A percentile compares a stretch with the other conserved stretches of the same genome.
phyloP scores from a whole-genome alignment of 805 yeast genomes.

The Candida vartiovaarae region DNA sequence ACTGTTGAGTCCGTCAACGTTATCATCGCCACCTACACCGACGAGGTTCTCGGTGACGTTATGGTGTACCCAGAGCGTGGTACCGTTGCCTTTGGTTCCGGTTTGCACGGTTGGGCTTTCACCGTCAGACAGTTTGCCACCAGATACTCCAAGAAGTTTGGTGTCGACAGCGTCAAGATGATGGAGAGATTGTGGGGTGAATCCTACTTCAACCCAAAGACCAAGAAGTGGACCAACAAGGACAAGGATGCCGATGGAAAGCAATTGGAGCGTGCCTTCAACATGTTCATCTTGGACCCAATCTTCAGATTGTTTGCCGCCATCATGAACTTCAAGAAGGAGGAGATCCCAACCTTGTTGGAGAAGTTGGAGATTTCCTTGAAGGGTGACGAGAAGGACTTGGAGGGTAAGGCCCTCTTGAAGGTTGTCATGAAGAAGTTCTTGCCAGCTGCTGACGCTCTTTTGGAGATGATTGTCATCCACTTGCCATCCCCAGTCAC shows the following conservation, averaged over 20 bases:
- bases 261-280: slow-evolving; percentile 97
- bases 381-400: slow-evolving; percentile 95
- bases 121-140: slow-evolving; percentile 97
- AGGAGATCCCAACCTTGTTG: slow-evolving; percentile 84
- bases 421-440: slow-evolving; percentile 99
- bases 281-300: slow-evolving; percentile 98
- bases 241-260: slow-evolving; percentile 94
- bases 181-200: slow-evolving; percentile 99
- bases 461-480: slow-evolving; percentile 95
- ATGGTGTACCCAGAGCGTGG: slow-evolving; percentile 99
- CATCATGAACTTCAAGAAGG: slow-evolving; percentile 99
- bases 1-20: slow-evolving; percentile 99
- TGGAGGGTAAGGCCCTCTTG: slow-evolving; percentile 97
- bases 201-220: slow-evolving; percentile 99
- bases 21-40: slow-evolving; percentile 92
- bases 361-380: slow-evolving; percentile 90
- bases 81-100: slow-evolving; percentile 99
- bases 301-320: slow-evolving; percentile 95
- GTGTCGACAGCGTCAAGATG: slow-evolving; percentile 97
- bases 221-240: slow-evolving; percentile 98
- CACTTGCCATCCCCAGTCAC: slow-evolving; percentile 99
- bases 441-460: slow-evolving; percentile 99
- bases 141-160: slow-evolving; percentile 98
- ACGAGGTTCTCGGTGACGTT: slow-evolving; percentile 84
- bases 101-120: slow-evolving; percentile 99